Evolutionary conservation across 2,329 filamentous ascomycete genomes (phyloP).

Genomic region (Microdochium bolleyi): DNA sequence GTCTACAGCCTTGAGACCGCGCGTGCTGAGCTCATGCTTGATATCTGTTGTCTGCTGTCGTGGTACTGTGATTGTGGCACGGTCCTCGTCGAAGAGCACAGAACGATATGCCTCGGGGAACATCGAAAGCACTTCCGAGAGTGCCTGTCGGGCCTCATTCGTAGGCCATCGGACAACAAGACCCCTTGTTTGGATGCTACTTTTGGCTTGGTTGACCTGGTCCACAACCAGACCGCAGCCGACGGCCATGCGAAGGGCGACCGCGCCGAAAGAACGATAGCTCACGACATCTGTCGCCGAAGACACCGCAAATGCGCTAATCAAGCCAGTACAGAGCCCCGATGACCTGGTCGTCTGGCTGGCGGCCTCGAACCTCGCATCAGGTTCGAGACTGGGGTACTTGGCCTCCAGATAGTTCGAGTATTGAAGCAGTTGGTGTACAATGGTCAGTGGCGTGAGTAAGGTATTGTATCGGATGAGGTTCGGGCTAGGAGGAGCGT

Average conservation of each 20-base stretch:
- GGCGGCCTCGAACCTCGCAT: background rate
- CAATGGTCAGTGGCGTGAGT: conserved; percentile 27
- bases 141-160: background rate
- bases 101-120: conserved; percentile 22
- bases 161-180: conserved; percentile 2
- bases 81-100: conserved; percentile 24
- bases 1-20: conserved; percentile 16
- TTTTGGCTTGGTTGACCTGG: conserved; percentile 11
- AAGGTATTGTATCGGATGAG: conserved; percentile 5
- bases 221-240: conserved; percentile 28
- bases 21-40: conserved; percentile 12
- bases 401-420: conserved; percentile 10
- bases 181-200: conserved; percentile 6
- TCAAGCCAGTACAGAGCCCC: conserved; percentile 30
- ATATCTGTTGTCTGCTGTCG: conserved; percentile 8
- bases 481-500: background rate
- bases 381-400: conserved; percentile 1
- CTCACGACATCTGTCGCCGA: conserved; percentile 15
- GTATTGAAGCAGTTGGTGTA: conserved; percentile 23
- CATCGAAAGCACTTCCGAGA: background rate
- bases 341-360: conserved; percentile 13
- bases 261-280: conserved; percentile 24
- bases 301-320: conserved; percentile 27
- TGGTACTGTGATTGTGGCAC: conserved; percentile 25
- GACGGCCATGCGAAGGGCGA: conserved; percentile 27